Conservation (phyloP, 2,329 filamentous ascomycete genomes). For the Emericellopsis atlantica region DNA sequence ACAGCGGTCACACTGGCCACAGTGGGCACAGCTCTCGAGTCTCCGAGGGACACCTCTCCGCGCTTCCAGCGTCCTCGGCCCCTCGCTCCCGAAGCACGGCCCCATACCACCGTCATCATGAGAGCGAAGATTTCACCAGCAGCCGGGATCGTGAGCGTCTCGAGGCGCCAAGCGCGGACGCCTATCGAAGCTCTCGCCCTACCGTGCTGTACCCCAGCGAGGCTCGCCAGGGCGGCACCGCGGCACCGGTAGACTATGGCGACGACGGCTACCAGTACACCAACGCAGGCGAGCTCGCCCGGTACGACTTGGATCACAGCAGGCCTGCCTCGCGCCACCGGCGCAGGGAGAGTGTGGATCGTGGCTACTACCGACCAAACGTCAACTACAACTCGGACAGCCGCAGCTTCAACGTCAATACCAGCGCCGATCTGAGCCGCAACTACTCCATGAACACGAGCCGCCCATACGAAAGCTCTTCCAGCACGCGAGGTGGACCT, state of each 20-base stretch:
- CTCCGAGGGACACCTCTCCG: constrained; percentile 38
- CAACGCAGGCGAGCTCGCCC: constrained; percentile 46
- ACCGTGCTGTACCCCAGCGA: constrained; percentile 30
- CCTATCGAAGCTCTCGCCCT: constrained; percentile 33
- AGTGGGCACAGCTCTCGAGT: constrained; percentile 32
- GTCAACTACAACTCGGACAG: constrained; percentile 36
- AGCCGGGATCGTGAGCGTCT: constrained; percentile 35
- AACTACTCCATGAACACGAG: constrained; percentile 22
- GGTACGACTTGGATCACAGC: constrained; percentile 46
- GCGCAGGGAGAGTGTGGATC: constrained; percentile 41
- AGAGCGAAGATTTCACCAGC: constrained; percentile 3
- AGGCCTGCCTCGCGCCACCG: constrained; percentile 22
- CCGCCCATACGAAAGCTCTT: constrained; percentile 21
- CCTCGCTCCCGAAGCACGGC: constrained; percentile 32
- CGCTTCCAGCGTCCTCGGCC: constrained; percentile 43
- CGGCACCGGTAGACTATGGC: constrained; percentile 32
- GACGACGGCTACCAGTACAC: constrained; percentile 53
- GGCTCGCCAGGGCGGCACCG: constrained; percentile 26
- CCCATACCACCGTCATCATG: constrained; percentile 19
- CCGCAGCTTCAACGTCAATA: constrained; percentile 32
- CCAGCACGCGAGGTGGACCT: constrained; percentile 30
- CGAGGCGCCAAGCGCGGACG: constrained; percentile 29
- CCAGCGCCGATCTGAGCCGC: constrained; percentile 27
- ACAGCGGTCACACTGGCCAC: too few species aligned
- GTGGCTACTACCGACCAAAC: constrained; percentile 41